Evolutionary conservation across 1,284 basidiomycete species (phyloP).

Genomic region (Trichosporon sp.): DNA sequence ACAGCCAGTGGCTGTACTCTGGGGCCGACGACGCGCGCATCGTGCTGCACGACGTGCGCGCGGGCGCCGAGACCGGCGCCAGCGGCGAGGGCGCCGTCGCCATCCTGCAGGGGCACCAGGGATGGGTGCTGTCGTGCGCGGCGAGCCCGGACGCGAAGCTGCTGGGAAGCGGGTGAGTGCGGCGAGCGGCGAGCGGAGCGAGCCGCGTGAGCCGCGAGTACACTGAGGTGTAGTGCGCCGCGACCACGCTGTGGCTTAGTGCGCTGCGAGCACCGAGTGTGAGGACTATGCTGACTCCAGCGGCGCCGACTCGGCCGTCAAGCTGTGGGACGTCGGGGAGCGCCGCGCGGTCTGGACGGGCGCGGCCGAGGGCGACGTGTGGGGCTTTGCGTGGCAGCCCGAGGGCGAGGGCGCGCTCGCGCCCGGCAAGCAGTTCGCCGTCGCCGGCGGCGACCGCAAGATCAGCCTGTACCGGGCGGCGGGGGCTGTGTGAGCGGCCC

Average conservation of each 20-base stretch:
- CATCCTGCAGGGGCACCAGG: conserved; percentile 73
- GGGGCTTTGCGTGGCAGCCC: conserved; percentile 78
- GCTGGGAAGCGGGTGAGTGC: conserved; percentile 68
- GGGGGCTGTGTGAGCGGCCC: conserved; percentile 25
- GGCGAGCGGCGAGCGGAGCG: neutral
- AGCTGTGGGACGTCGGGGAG: conserved; percentile 79
- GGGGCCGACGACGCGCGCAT: conserved; percentile 84
- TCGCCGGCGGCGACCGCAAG: conserved; percentile 70
- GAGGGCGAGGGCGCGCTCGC: conserved; percentile 55
- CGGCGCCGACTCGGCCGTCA: conserved; percentile 76
- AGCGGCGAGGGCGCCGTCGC: conserved; percentile 65
- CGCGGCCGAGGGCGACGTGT: conserved; percentile 73
- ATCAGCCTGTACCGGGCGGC: conserved; percentile 60
- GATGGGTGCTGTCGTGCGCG: conserved; percentile 76
- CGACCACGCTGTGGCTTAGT: too few species aligned
- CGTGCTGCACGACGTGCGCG: conserved; percentile 72
- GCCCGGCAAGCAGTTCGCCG: conserved; percentile 61
- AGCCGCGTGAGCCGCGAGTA: neutral
- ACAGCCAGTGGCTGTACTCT: conserved; percentile 69
- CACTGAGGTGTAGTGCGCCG: too few species aligned
- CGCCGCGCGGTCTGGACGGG: conserved; percentile 71
- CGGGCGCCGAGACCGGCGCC: conserved; percentile 30
- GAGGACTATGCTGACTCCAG: conserved; percentile 46
- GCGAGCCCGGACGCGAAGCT: conserved; percentile 72
- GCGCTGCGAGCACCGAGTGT: too few species aligned